These are phyloP conservation scores for Dactylorhiza incarnata DNA, from an alignment of 106 monocot species.

Conservation along the genomic window DNA sequence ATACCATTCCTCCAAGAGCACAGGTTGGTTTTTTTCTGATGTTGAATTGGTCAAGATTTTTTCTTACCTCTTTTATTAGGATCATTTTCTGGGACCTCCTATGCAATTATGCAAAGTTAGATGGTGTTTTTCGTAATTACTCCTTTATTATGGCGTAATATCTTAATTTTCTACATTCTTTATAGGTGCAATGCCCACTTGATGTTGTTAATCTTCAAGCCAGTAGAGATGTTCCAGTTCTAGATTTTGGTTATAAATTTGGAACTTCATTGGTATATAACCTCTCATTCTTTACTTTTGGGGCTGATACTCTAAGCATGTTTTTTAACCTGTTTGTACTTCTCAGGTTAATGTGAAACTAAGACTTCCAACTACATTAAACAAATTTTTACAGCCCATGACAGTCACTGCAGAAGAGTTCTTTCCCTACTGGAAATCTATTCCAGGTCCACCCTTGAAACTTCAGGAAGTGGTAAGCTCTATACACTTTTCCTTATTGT, in stretches of 20 bases:
- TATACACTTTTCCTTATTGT: neutral
- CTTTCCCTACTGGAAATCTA: constrained; percentile 89
- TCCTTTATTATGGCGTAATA: too few species aligned
- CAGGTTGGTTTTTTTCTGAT: constrained; percentile 39
- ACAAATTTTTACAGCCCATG: constrained; percentile 84
- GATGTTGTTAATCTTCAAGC: constrained; percentile 84
- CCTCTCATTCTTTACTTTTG: neutral
- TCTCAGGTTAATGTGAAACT: constrained; percentile 76
- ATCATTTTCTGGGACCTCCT: neutral
- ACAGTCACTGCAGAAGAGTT: constrained; percentile 76
- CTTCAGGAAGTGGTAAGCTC: constrained; percentile 92
- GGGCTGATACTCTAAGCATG: neutral
- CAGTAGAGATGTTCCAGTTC: constrained; percentile 87
- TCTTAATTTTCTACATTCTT: constrained; percentile 1
- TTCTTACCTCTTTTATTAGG: neutral
- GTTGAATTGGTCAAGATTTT: neutral
- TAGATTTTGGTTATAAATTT: constrained; percentile 90
- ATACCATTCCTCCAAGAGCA: constrained; percentile 98
- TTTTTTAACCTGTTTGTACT: constrained; percentile 1
- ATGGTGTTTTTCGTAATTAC: too few species aligned
- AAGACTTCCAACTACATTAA: constrained; percentile 77
- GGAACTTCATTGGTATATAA: constrained; percentile 45
- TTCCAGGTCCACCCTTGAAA: constrained; percentile 84
- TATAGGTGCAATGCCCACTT: constrained; percentile 94
- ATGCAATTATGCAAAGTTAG: too few species aligned